Evolutionary conservation across 2,329 filamentous ascomycete species (phyloP), one percentile per base, ranked within the genome.

Genomic region (Ascocoryne sarcoides): DNA sequence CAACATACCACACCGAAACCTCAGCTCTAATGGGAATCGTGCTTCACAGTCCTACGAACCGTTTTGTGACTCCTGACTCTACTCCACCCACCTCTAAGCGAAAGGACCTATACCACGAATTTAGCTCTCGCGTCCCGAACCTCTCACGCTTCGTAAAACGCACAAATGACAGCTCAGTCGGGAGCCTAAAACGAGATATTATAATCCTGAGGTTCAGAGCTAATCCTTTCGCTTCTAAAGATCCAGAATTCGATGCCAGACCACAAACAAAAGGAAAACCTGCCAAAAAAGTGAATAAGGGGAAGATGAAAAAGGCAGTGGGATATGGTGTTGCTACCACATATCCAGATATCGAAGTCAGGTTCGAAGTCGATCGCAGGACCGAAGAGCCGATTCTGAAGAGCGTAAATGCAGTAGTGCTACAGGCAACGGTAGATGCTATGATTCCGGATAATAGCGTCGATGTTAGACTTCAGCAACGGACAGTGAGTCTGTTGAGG

Each of bases 331-430:
- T 50, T 8, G 31, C 57, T 4, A 48, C 41, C 5, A 47, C 45
- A n/a, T 59, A 57, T 21, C 59, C 59, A 8, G 31, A 42, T 2
- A 37, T 61, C 12, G 57, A 60, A 40, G 57, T 61, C 37, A 32
- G 31, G 3, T 52, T 60, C 29, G 19, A 39, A 5, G 46, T 53
- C 10, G 36, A 55, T 14, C 17, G 23, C 10, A 14, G 35, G 9
- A 42, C 36, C 1, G 44, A 46, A 20, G 31, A 44, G 17, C 18
- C 52, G 9, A 38, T 37, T 9, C 33, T 58, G 4, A 32, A 43
- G 26, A 26, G 40, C 10, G 37, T 59, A 5, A 30, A 40, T 17
- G 59, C 58, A 18, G 34, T 58, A 3, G 32, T 53, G 4, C 40
- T 51, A 12, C 42, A 49, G 4, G 32, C 36, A 9, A 47, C 37